A percentile compares a stretch with the other conserved stretches of the same genome.
phyloP scores from a whole-genome alignment of 2,329 filamentous ascomycete genomes.

The Ampelomyces quisqualis region DNA sequence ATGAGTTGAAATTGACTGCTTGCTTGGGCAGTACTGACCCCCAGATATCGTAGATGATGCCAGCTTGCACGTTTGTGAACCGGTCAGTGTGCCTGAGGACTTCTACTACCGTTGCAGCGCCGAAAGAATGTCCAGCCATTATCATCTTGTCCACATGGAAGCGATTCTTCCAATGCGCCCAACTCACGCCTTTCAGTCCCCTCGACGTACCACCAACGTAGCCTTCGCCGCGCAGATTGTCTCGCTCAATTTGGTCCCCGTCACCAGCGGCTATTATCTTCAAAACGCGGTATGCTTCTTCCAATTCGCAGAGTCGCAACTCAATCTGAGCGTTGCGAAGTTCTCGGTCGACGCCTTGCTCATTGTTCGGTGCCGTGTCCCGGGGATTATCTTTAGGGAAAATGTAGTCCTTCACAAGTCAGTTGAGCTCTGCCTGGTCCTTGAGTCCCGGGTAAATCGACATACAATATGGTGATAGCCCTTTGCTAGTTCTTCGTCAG shows the following conservation, averaged over 20 bases:
- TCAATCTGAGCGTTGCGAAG: conserved; percentile 63
- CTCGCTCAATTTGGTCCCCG: conserved; percentile 53
- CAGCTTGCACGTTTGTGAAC: conserved; percentile 61
- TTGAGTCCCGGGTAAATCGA: neutral
- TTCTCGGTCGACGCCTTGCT: conserved; percentile 60
- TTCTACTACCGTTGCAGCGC: conserved; percentile 64
- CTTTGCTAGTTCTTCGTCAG: conserved; percentile 40
- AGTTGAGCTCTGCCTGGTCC: too few relatives aligned
- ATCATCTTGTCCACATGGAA: conserved; percentile 61
- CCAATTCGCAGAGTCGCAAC: conserved; percentile 63
- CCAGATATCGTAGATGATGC: conserved; percentile 68
- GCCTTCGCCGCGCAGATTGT: conserved; percentile 60
- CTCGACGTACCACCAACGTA: conserved; percentile 60
- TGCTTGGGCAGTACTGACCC: conserved; percentile 43
- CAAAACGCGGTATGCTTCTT: conserved; percentile 62
- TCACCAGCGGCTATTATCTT: conserved; percentile 57
- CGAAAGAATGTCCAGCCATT: conserved; percentile 66
- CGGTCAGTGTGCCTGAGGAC: conserved; percentile 57
- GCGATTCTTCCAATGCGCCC: conserved; percentile 58
- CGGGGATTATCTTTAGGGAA: conserved; percentile 57
- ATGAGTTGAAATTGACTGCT: too few relatives aligned
- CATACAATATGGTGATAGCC: conserved; percentile 52
- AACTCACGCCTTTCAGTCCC: conserved; percentile 59
- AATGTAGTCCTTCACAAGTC: conserved; percentile 55
- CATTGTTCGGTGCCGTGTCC: conserved; percentile 56